Evolutionary conservation across 768 basidiomycete genomes (phyloP).

Genomic region (Postia placenta): DNA sequence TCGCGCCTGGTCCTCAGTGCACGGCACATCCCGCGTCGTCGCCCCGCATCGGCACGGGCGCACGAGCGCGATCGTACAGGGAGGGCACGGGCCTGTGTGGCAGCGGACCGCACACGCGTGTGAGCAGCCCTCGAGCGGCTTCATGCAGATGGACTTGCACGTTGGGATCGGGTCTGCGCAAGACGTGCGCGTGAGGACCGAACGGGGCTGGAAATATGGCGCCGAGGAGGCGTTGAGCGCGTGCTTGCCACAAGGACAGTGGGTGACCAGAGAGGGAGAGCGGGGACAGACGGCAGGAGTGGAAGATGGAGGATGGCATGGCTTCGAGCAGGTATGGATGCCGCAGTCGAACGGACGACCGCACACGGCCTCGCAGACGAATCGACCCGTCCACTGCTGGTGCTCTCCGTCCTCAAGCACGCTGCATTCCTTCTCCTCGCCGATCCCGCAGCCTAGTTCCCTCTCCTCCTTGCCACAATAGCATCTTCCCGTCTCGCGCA

Average conservation of each 20-base stretch:
- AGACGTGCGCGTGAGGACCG: slow-evolving; percentile 30
- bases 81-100: slow-evolving; percentile 75
- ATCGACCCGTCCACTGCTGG: slow-evolving; percentile 60
- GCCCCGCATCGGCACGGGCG: slow-evolving; percentile 86
- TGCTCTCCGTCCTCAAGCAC: slow-evolving; percentile 32
- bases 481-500: slow-evolving; percentile 52
- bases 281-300: slow-evolving; percentile 59
- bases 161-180: slow-evolving; percentile 81
- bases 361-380: slow-evolving; percentile 56
- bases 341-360: slow-evolving; percentile 71
- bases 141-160: slow-evolving; percentile 65
- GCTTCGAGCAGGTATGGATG: slow-evolving; percentile 62
- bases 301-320: slow-evolving; percentile 72
- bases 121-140: slow-evolving; percentile 55
- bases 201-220: slow-evolving; percentile 29
- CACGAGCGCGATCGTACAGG: slow-evolving; percentile 64
- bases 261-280: slow-evolving; percentile 59
- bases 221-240: slow-evolving; percentile 36
- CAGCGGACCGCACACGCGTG: slow-evolving; percentile 70
- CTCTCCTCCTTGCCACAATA: slow-evolving; percentile 73
- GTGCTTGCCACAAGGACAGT: slow-evolving; percentile 80
- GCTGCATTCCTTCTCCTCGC: slow-evolving; percentile 36
- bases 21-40: slow-evolving; percentile 49
- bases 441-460: slow-evolving; percentile 61
- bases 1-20: slow-evolving; percentile 39